Conservation (phyloP, 2,329 filamentous ascomycete species). For the Scopulariopsis brevicaulis region DNA sequence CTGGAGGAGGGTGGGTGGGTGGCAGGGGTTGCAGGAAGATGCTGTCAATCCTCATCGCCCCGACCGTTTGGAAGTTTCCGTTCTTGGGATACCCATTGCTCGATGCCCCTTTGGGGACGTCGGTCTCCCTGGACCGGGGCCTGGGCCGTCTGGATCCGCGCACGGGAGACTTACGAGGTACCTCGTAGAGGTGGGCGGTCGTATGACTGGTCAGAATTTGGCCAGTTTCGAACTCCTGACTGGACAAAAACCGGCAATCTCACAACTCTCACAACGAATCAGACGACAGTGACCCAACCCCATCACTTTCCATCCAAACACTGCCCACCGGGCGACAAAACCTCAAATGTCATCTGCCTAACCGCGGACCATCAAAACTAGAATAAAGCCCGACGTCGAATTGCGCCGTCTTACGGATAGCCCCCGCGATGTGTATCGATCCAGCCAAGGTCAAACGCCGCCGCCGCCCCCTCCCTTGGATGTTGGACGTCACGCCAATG, state of each 20-base stretch:
- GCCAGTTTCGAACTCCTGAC: neutral
- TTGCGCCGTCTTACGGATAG: neutral
- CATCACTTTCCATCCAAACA: neutral
- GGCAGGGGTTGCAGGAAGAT: neutral
- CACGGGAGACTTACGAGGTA: neutral
- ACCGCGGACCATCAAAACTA: neutral
- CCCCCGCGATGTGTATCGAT: neutral
- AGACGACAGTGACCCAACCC: neutral
- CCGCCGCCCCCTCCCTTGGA: neutral
- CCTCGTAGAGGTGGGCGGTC: neutral
- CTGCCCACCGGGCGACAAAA: neutral
- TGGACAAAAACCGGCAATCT: neutral
- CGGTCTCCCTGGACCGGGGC: neutral
- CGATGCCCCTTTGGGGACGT: neutral
- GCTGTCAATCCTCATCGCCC: neutral
- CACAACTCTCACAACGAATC: neutral
- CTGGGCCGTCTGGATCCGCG: neutral
- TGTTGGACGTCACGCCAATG: neutral
- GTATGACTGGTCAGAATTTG: constrained; percentile 2
- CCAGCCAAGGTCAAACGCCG: neutral
- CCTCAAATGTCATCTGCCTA: neutral
- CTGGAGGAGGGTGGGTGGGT: neutral
- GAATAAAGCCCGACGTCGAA: neutral
- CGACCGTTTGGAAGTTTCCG: neutral
- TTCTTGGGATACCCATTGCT: neutral